Evolutionary conservation across 768 basidiomycete species (phyloP).

Genomic region (Lactarius deliciosus): DNA sequence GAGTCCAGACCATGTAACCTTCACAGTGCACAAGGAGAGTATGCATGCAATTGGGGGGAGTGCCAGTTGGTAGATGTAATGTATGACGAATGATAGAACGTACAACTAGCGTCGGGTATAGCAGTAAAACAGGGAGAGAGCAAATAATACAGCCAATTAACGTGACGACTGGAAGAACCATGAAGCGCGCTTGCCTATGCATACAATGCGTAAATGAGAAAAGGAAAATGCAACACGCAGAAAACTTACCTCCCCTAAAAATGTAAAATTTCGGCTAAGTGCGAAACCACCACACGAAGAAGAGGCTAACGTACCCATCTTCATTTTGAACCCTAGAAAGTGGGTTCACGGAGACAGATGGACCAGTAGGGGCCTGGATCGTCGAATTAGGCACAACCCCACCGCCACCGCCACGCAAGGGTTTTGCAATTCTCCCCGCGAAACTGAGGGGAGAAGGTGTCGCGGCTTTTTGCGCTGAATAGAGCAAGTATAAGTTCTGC

Average conservation of each 20-base stretch:
- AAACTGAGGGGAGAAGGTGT: slow-evolving; percentile 74
- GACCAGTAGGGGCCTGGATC: slow-evolving; percentile 43
- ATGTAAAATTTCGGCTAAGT: slow-evolving; percentile 25
- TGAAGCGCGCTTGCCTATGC: slow-evolving; percentile 68
- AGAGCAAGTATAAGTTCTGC: slow-evolving; percentile 25
- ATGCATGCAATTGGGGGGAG: slow-evolving; percentile 32
- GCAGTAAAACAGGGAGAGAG: slow-evolving; percentile 33
- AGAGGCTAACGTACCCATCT: slow-evolving; percentile 48
- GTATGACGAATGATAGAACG: slow-evolving; percentile 33
- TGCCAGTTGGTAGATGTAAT: slow-evolving; percentile 34
- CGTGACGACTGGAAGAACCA: slow-evolving; percentile 92
- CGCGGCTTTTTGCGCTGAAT: slow-evolving; percentile 73
- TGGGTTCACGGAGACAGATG: slow-evolving; percentile 58
- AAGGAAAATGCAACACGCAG: slow-evolving; percentile 18
- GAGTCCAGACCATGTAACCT: slow-evolving; percentile 4
- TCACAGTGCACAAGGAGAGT: slow-evolving; percentile 15
- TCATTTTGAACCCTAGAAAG: slow-evolving; percentile 77
- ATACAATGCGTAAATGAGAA: slow-evolving; percentile 19
- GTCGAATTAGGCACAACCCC: slow-evolving; percentile 42
- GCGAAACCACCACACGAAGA: slow-evolving; percentile 2
- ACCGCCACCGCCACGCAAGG: slow-evolving; percentile 90
- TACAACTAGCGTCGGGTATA: slow-evolving; percentile 35
- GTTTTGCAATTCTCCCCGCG: slow-evolving; percentile 90
- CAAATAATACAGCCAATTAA: slow-evolving; percentile 39
- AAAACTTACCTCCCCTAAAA: slow-evolving; percentile 28